These are phyloP conservation scores for Fraxinus dipetala DNA, from an alignment of 305 asterid species.

Conservation along the genomic window DNA sequence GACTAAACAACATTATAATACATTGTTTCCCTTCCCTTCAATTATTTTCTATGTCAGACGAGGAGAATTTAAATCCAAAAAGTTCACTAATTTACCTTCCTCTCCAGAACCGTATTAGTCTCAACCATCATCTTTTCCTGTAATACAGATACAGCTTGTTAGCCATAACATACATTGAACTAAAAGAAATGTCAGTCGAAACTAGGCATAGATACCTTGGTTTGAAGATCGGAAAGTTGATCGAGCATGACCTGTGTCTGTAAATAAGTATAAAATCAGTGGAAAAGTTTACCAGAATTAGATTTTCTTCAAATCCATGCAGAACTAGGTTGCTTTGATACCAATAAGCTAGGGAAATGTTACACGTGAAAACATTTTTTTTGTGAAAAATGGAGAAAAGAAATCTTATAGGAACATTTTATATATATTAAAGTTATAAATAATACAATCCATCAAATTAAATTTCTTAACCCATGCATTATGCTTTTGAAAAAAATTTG, in stretches of 20 bases:
- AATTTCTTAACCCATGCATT: too few species aligned
- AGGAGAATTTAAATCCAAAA: background rate
- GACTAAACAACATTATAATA: background rate
- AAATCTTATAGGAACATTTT: background rate
- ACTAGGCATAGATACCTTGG: constrained; percentile 51
- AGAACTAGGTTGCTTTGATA: background rate
- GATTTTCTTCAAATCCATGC: background rate
- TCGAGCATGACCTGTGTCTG: constrained; percentile 93
- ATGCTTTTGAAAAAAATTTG: too few species aligned
- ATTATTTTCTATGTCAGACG: background rate
- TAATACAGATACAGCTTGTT: constrained; percentile 1
- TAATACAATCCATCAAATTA: too few species aligned
- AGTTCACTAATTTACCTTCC: constrained; percentile 51
- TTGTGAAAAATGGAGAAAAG: background rate
- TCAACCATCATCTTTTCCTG: constrained; percentile 86
- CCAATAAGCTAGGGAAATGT: background rate
- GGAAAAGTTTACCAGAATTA: background rate
- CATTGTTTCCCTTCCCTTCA: background rate
- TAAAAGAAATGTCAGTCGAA: background rate
- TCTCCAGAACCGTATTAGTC: constrained; percentile 66
- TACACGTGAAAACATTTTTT: background rate
- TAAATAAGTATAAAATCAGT: constrained; percentile 8
- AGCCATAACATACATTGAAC: background rate
- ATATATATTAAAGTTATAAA: background rate
- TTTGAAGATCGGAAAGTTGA: constrained; percentile 87